Evolutionary conservation across 176 grass and related monocot genomes (phyloP).

Genomic region (Eleusine indica): DNA sequence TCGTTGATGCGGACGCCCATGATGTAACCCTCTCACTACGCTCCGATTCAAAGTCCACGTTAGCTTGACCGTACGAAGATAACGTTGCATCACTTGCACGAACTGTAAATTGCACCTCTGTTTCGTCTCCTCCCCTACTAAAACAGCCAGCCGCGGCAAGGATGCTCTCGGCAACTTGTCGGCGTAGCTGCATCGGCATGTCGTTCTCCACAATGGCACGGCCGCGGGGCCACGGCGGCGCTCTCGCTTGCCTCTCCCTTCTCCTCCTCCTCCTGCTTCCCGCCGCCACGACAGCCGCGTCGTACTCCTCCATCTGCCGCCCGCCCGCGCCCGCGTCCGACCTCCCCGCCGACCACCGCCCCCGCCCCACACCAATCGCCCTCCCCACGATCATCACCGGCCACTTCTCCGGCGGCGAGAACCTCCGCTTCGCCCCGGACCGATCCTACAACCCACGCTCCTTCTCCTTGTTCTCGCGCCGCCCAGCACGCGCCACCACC

Average conservation of each 20-base stretch:
- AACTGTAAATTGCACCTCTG: too few species aligned
- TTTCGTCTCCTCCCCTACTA: too few species aligned
- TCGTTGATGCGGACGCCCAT: too few species aligned
- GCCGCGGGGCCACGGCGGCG: not conserved
- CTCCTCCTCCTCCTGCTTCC: not conserved
- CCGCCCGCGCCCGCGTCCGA: too few species aligned
- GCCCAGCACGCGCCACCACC: not conserved
- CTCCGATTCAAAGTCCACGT: too few species aligned
- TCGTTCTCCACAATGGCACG: not conserved
- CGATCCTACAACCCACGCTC: not conserved
- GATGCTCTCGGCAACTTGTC: too few species aligned
- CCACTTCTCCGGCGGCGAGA: constrained; percentile 19
- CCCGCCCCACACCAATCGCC: not conserved
- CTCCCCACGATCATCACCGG: not conserved
- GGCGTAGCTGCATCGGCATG: too few species aligned
- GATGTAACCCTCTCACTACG: too few species aligned
- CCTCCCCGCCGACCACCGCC: too few species aligned
- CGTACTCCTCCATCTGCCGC: constrained; percentile 23
- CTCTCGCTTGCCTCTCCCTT: not conserved
- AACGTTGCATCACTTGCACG: too few species aligned
- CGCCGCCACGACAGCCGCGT: not conserved
- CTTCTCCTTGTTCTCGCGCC: not conserved
- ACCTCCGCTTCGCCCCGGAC: not conserved
- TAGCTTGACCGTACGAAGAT: too few species aligned
- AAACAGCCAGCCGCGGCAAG: too few species aligned